Base-by-base conservation (phyloP, 2,329 filamentous ascomycete species). In the Alternaria viburni region DNA sequence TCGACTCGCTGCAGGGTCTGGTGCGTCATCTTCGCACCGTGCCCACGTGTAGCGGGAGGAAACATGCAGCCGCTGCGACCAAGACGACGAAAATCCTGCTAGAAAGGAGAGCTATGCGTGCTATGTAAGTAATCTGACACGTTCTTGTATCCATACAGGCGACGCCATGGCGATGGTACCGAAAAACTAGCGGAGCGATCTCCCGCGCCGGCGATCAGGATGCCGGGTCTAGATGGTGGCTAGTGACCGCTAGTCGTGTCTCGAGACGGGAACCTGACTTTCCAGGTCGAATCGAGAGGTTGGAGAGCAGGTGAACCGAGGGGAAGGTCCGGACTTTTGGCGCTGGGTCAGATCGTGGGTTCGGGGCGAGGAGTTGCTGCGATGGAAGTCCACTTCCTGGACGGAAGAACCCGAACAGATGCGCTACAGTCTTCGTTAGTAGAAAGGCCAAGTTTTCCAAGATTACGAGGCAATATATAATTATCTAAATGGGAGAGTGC, bases 171-270 rank as follows among this genome's bases (percentile, higher is more conserved):
- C 7, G n/a, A 32, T 32, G 47, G 26, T 51, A 51, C 26, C 47
- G 47, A 51, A 51, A 51, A 32, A 32, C n/a, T 51, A 51, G 47
- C 30, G 26, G 26, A 51, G 26, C 26, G 47, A 51, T 51, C 26
- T 51, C 47, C 26, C 47, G 47, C 17, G 47, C 47, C 47, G 47
- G 26, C 26, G 26, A 51, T 51, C 26, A 2, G 5, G 26, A 51
- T 28, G 17, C 47, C 36, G 26, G 47, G 19, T 32, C 47, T 51
- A 32, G 47, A 51, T 32, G 26, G 13, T 32, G 15, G 15, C 26
- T 51, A 51, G 26, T 21, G 9, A 26, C n/a, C 47, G 9, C 19
- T 28, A 28, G 47, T 51, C 47, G 28, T 51, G 47, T 41, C 26
- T 51, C 26, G 19, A 32, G 47, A 51, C 11, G 26, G 17, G 36